phyloP scores from a whole-genome alignment of 2,329 filamentous ascomycete genomes.

The Colletotrichum orbiculare region DNA sequence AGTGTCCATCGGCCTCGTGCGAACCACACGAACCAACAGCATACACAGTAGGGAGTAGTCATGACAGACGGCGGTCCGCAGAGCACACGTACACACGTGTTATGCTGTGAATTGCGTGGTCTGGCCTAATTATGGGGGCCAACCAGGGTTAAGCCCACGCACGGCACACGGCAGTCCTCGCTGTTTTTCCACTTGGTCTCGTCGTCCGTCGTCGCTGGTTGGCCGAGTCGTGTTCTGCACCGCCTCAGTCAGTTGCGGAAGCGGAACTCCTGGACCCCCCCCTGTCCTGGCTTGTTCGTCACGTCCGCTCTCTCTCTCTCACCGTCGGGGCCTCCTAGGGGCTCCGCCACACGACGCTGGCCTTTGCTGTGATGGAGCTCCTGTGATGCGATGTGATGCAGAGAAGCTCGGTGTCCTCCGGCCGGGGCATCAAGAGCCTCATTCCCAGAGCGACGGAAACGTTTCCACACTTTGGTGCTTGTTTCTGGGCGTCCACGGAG shows the following conservation, averaged over 20 bases:
- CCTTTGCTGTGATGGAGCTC: not conserved
- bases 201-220: not conserved
- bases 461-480: conserved; percentile 30
- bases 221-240: conserved; percentile 9
- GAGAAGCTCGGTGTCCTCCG: conserved; percentile 20
- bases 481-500: conserved; percentile 26
- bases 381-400: not conserved
- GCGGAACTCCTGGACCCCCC: too few relatives aligned
- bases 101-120: too few relatives aligned
- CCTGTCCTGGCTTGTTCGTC: not conserved
- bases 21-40: not conserved
- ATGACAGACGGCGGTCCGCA: not conserved
- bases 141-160: too few relatives aligned
- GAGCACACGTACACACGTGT: not conserved
- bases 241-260: not conserved
- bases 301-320: conserved; percentile 2
- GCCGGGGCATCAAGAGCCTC: conserved; percentile 29
- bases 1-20: conserved; percentile 18
- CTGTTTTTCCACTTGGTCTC: conserved; percentile 28
- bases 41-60: not conserved
- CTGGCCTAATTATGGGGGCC: too few relatives aligned
- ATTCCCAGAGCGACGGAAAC: conserved; percentile 6
- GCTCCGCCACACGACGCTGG: conserved; percentile 25
- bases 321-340: conserved; percentile 27
- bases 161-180: too few relatives aligned